Conservation (phyloP, 352 stramenopile species). For the Phytophthora macrochlamydospora region DNA sequence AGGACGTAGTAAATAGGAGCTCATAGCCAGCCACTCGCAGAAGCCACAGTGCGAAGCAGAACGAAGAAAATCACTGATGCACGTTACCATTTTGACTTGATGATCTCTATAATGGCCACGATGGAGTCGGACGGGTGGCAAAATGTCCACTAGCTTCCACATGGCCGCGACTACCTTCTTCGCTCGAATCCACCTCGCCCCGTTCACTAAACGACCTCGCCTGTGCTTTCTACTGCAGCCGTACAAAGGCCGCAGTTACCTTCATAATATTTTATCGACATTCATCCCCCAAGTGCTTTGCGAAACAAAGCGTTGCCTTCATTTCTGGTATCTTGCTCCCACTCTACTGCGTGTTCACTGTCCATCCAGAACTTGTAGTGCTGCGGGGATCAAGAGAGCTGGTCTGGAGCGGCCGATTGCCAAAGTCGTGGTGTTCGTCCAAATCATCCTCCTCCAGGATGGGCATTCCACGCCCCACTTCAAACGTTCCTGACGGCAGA, state of each 20-base stretch:
- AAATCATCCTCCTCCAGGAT: conserved; percentile 71
- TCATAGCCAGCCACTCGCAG: not conserved
- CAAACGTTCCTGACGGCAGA: conserved; percentile 51
- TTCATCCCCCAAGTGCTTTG: conserved; percentile 24
- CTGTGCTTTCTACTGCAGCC: conserved; percentile 4
- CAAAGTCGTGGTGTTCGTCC: conserved; percentile 33
- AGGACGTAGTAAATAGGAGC: conserved; percentile 1
- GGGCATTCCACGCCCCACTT: conserved; percentile 55
- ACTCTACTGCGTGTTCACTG: conserved; percentile 34
- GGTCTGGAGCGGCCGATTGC: conserved; percentile 15
- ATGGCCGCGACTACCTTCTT: not conserved
- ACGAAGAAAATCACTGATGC: conserved; percentile 18
- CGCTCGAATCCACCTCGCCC: not conserved
- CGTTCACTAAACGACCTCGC: not conserved
- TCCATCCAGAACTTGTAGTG: conserved; percentile 62
- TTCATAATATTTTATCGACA: conserved; percentile 42
- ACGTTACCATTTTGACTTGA: conserved; percentile 21
- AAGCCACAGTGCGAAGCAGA: not conserved
- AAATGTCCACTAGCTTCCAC: conserved; percentile 8
- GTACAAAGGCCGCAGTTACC: no score
- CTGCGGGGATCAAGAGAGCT: conserved; percentile 39
- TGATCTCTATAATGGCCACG: conserved; percentile 20
- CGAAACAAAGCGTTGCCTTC: conserved; percentile 31
- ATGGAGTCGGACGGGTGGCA: not conserved
- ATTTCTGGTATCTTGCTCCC: conserved; percentile 4